A percentile compares a stretch with the other conserved stretches of the same genome.
phyloP scores from a whole-genome alignment of 371 early-diverging fungal genomes.

The Homolaphlyctis polyrhiza region DNA sequence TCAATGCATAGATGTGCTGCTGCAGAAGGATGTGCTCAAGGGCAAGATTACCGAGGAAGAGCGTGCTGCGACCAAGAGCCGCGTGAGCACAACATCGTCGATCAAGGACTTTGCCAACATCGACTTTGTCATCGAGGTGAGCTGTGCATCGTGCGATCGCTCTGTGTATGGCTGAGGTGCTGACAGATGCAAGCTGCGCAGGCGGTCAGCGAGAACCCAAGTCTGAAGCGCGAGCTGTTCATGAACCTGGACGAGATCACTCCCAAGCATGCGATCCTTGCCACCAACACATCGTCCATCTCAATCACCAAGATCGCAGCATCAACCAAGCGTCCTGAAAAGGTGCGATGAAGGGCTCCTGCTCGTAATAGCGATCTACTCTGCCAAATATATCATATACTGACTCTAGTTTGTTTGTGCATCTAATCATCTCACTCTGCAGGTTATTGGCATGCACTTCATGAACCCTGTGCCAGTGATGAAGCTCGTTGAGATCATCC shows the following conservation, averaged over 20 bases:
- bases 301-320: conserved; percentile 95
- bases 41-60: conserved; percentile 79
- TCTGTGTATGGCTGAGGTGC: not conserved
- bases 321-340: conserved; percentile 73
- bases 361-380: too few relatives aligned
- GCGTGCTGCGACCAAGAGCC: conserved; percentile 55
- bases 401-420: too few relatives aligned
- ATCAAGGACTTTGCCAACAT: conserved; percentile 55
- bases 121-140: conserved; percentile 85
- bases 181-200: not conserved
- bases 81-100: conserved; percentile 59
- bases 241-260: conserved; percentile 65
- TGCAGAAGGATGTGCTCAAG: conserved; percentile 87
- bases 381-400: too few relatives aligned
- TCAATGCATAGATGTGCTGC: conserved; percentile 56
- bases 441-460: conserved; percentile 53
- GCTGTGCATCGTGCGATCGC: not conserved
- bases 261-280: conserved; percentile 75
- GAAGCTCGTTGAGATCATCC: conserved; percentile 96
- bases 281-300: conserved; percentile 93
- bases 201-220: conserved; percentile 90
- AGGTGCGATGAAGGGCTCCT: too few relatives aligned
- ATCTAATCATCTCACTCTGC: not conserved
- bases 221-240: conserved; percentile 82
- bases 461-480: conserved; percentile 88